Base-by-base conservation (phyloP, 2,329 filamentous ascomycete genomes). In the Diplodia sapinea region DNA sequence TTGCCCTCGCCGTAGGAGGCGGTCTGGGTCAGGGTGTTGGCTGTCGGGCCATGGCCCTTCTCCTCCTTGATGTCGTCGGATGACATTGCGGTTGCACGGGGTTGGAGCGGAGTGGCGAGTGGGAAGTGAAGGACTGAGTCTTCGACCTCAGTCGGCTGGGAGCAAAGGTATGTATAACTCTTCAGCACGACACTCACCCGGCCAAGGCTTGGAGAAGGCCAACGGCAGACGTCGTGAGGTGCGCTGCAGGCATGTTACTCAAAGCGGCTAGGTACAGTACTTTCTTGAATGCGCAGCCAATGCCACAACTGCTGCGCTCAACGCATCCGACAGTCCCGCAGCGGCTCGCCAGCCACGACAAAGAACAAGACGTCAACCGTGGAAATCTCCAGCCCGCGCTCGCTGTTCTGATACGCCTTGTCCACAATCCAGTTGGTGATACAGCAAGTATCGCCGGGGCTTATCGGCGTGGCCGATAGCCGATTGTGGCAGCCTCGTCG, bases 11-110 rank as follows among this genome's bases (percentile, higher is more conserved):
- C 51, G 26, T 65, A 65, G 4, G 62, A 65, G 11, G 29, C 15
- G 33, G 12, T 40, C n/a, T 65, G 26, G 33, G 49, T 12, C 11
- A 65, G 62, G n/a, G 33, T 29, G 15, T 51, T 31, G 4, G 62
- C 20, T 2, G 36, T 65, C 17, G 62, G 62, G n/a, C 31, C 62
- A 20, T 31, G 62, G 62, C 33, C 29, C 15, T 55, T 65, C 50
- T 65, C 62, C 49, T 54, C 62, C 31, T 65, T 65, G 62, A 47
- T 65, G 36, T 55, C 51, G 38, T 52, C 62, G 13, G 62, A 54
- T 31, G 62, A 65, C 62, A 65, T 65, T 43, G 50, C 20, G 36
- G 61, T 6, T 23, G 23, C 9, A 26, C 23, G 23, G 23, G 23
- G 23, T 26, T 26, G 23, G 23, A 29, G 40, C 8, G 31, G 8